Conservation (phyloP, 2,329 filamentous ascomycete species). For the Myriosclerotinia curreyana region DNA sequence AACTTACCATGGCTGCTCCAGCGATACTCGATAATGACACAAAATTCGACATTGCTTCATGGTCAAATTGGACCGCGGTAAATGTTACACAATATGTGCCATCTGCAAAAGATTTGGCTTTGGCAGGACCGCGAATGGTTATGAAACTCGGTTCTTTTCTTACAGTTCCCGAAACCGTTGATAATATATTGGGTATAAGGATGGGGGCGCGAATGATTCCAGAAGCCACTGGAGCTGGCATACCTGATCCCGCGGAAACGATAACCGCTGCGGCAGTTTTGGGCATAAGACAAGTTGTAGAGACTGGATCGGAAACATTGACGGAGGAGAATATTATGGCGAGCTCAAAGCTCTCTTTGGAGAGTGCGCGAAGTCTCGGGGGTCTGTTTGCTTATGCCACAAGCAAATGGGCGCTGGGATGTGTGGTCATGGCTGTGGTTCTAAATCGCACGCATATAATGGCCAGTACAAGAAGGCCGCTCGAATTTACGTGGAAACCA, state of each 20-base stretch:
- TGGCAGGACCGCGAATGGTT: conserved; percentile 67
- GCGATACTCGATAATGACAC: conserved; percentile 30
- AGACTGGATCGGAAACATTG: conserved; percentile 33
- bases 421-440: conserved; percentile 79
- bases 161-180: conserved; percentile 56
- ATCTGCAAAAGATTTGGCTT: conserved; percentile 64
- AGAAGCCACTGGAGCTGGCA: conserved; percentile 50
- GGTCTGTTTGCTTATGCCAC: conserved; percentile 88
- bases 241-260: conserved; percentile 43
- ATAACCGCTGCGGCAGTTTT: conserved; percentile 46
- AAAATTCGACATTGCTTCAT: conserved; percentile 49
- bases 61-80: conserved; percentile 49
- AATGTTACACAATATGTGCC: conserved; percentile 60
- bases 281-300: conserved; percentile 31
- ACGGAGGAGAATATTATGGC: conserved; percentile 45
- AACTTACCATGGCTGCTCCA: conserved; percentile 30
- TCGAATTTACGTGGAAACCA: conserved; percentile 71
- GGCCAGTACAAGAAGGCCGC: conserved; percentile 76
- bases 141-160: conserved; percentile 65
- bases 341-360: conserved; percentile 52
- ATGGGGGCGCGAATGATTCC: conserved; percentile 59
- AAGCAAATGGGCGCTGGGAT: conserved; percentile 87
- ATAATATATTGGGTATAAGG: conserved; percentile 49
- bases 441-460: conserved; percentile 93
- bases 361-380: conserved; percentile 67